A percentile compares a stretch with the other conserved stretches of the same genome.
These are phyloP conservation scores for Ceratopteris richardii DNA, from an alignment of 75 land plant genomes.

Conservation along the genomic window DNA sequence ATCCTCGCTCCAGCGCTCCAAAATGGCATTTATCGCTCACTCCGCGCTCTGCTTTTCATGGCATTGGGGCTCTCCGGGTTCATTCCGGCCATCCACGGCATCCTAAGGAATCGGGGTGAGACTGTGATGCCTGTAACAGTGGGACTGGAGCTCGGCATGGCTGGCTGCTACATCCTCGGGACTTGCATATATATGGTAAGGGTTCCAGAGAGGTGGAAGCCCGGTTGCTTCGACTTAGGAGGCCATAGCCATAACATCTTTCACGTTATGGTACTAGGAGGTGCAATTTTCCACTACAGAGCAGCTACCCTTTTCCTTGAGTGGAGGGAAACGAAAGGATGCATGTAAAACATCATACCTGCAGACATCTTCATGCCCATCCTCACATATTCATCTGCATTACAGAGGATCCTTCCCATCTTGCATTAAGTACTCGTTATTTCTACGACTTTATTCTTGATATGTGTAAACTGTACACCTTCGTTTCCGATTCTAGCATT, in stretches of 20 bases:
- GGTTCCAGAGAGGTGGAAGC: constrained; percentile 70
- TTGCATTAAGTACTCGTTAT: too few relatives aligned
- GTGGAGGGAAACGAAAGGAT: constrained; percentile 33
- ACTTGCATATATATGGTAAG: constrained; percentile 50
- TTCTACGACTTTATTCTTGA: too few relatives aligned
- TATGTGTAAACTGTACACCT: too few relatives aligned
- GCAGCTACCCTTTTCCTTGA: constrained; percentile 47
- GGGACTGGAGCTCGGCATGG: constrained; percentile 71
- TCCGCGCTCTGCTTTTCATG: constrained; percentile 47
- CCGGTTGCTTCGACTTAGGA: constrained; percentile 60
- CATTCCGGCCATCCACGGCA: constrained; percentile 61
- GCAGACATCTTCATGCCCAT: too few relatives aligned
- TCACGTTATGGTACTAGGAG: constrained; percentile 56
- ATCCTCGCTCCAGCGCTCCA: constrained; percentile 55
- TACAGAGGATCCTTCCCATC: too few relatives aligned
- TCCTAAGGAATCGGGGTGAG: constrained; percentile 43
- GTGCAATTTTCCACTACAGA: constrained; percentile 63
- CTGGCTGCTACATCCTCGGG: constrained; percentile 46
- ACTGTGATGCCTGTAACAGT: constrained; percentile 36
- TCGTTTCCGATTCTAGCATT: too few relatives aligned
- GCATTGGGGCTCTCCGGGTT: constrained; percentile 79
- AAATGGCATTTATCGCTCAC: constrained; percentile 37
- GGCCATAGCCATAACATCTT: constrained; percentile 84
- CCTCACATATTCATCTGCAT: too few relatives aligned
- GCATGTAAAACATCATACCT: too few relatives aligned